Evolutionary conservation across 805 yeast genomes (phyloP).

Genomic region (Torulaspora gathmanii): DNA sequence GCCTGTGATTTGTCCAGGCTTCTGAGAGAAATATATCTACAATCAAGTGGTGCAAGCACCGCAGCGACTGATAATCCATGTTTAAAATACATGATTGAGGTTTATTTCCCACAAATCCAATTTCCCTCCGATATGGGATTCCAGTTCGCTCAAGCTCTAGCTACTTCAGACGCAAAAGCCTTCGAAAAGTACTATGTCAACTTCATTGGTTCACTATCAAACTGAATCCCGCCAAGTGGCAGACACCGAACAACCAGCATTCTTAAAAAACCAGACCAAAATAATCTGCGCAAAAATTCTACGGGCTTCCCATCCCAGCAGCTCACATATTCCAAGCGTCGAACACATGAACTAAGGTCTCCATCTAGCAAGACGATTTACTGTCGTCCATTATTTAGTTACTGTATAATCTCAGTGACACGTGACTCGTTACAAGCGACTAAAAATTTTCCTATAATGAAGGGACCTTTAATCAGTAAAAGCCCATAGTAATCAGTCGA

Average conservation of each 20-base stretch:
- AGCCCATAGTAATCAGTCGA: neutral
- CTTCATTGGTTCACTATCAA: slow-evolving; percentile 34
- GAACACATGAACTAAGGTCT: neutral
- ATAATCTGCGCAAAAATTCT: neutral
- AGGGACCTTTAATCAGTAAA: slow-evolving; percentile 1
- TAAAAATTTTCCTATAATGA: slow-evolving; percentile 6
- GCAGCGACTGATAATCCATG: slow-evolving; percentile 27
- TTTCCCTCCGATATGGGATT: slow-evolving; percentile 55
- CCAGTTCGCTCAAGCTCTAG: slow-evolving; percentile 58
- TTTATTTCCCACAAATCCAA: slow-evolving; percentile 48
- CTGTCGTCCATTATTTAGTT: slow-evolving; percentile 2
- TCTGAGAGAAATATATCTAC: slow-evolving; percentile 55
- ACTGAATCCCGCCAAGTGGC: slow-evolving; percentile 1
- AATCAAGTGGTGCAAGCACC: slow-evolving; percentile 20
- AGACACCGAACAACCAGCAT: neutral
- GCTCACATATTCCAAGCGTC: neutral
- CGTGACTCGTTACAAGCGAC: slow-evolving; percentile 1
- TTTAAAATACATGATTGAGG: slow-evolving; percentile 47
- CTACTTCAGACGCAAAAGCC: slow-evolving; percentile 51
- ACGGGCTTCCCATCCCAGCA: neutral
- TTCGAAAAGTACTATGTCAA: slow-evolving; percentile 67
- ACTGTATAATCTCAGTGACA: neutral
- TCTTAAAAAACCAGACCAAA: neutral
- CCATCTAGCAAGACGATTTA: neutral
- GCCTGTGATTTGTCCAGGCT: slow-evolving; percentile 70